Conservation (phyloP, 352 stramenopile genomes). For the Phytophthora pseudosyringae region DNA sequence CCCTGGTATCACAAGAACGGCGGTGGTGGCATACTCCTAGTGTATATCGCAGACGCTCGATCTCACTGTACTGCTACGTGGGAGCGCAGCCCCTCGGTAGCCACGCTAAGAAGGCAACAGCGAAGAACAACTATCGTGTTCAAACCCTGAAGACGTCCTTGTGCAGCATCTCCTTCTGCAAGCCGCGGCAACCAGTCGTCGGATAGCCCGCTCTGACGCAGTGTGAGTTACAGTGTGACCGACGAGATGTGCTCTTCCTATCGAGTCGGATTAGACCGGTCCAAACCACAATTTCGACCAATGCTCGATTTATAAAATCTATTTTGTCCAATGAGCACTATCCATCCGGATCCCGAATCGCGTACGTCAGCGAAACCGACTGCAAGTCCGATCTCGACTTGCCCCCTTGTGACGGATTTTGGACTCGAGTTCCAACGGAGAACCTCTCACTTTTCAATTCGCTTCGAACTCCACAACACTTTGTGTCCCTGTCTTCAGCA, state of each 20-base stretch:
- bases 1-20: no score
- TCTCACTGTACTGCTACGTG: no score
- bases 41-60: no score
- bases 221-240: slow-evolving; percentile 9
- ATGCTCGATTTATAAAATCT: neutral
- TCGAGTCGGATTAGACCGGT: slow-evolving; percentile 22
- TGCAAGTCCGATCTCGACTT: slow-evolving; percentile 7
- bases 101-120: no score
- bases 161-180: neutral
- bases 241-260: slow-evolving; percentile 28
- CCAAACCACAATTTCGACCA: slow-evolving; percentile 4
- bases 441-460: slow-evolving; percentile 17
- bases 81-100: no score
- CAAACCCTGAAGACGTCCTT: neutral
- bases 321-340: slow-evolving; percentile 11
- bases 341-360: slow-evolving; percentile 8
- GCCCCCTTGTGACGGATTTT: neutral
- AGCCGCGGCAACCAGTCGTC: slow-evolving; percentile 2
- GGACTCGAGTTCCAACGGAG: neutral
- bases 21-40: no score
- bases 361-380: slow-evolving; percentile 22
- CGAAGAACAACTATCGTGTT: no score
- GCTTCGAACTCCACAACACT: slow-evolving; percentile 5
- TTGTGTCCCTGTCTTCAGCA: neutral
- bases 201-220: slow-evolving; percentile 1